A percentile compares a stretch with the other conserved stretches of the same genome.
These are phyloP conservation scores for Jacaranda mimosifolia DNA, from an alignment of 257 asterid species.

Conservation along the genomic window DNA sequence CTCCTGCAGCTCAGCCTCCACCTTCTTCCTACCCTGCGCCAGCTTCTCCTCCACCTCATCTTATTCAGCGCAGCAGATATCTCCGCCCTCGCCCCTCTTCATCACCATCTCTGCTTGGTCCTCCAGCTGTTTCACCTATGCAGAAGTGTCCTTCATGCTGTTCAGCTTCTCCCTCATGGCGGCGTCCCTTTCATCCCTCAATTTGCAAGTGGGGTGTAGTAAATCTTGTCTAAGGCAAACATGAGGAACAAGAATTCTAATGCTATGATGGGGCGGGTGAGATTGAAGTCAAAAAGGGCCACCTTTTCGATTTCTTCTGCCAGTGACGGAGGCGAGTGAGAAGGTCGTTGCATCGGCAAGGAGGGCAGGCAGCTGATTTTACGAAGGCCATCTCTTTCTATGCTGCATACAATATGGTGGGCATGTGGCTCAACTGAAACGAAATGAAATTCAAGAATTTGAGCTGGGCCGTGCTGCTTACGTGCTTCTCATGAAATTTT, in stretches of 20 bases:
- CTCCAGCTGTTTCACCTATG: constrained; percentile 89
- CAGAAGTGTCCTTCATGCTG: constrained; percentile 91
- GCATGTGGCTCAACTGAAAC: constrained; percentile 33
- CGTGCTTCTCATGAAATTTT: too few species aligned
- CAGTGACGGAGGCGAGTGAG: constrained; percentile 75
- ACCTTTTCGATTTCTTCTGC: constrained; percentile 86
- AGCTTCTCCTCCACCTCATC: constrained; percentile 90
- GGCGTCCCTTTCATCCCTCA: constrained; percentile 93
- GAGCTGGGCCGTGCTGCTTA: too few species aligned
- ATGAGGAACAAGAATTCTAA: constrained; percentile 77
- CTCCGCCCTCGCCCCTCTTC: constrained; percentile 96
- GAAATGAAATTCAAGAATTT: too few species aligned
- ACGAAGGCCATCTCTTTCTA: constrained; percentile 52
- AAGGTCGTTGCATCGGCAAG: constrained; percentile 70
- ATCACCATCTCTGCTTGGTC: constrained; percentile 77
- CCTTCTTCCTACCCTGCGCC: constrained; percentile 81
- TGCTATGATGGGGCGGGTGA: constrained; percentile 85
- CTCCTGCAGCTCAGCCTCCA: constrained; percentile 87
- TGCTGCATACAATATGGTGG: constrained; percentile 67
- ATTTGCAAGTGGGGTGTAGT: constrained; percentile 85
- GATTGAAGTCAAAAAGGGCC: constrained; percentile 82
- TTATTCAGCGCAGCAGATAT: constrained; percentile 83
- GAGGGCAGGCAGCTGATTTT: constrained; percentile 52
- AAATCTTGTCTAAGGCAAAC: constrained; percentile 91
- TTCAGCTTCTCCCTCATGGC: constrained; percentile 68